phyloP scores from a whole-genome alignment of 2,329 filamentous ascomycete species.

The Claviceps monticola region DNA sequence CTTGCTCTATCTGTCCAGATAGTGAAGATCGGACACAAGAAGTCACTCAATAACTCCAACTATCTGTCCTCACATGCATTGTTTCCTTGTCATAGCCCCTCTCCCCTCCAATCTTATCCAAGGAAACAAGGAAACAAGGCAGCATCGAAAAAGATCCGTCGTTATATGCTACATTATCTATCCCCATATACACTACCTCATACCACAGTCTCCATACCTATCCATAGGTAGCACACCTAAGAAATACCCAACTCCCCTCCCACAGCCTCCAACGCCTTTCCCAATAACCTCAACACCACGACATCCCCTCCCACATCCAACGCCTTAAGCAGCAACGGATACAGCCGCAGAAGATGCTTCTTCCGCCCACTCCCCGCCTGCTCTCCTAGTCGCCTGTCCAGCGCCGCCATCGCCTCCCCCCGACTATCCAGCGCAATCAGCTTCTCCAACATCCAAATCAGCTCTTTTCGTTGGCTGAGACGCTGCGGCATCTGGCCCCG shows the following conservation, averaged over 20 bases:
- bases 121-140: too few relatives aligned
- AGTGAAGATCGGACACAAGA: too few relatives aligned
- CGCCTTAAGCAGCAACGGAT: constrained; percentile 59
- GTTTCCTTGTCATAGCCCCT: too few relatives aligned
- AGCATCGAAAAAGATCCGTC: too few relatives aligned
- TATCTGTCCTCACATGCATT: too few relatives aligned
- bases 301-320: constrained; percentile 44
- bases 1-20: too few relatives aligned
- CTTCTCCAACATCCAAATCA: constrained; percentile 55
- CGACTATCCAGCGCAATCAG: constrained; percentile 57
- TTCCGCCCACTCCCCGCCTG: constrained; percentile 41
- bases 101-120: too few relatives aligned
- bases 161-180: too few relatives aligned
- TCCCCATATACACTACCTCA: too few relatives aligned
- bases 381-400: constrained; percentile 14
- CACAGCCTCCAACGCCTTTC: constrained; percentile 47
- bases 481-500: constrained; percentile 83
- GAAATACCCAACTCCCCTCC: constrained; percentile 32
- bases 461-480: constrained; percentile 62
- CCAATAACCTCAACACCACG: constrained; percentile 42
- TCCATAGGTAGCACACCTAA: background rate
- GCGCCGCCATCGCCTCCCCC: constrained; percentile 50
- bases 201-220: background rate
- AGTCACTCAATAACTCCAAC: too few relatives aligned
- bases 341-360: constrained; percentile 69